These are phyloP conservation scores for Papiliotrema fonsecae DNA, from an alignment of 1,284 basidiomycete genomes.

Conservation along the genomic window DNA sequence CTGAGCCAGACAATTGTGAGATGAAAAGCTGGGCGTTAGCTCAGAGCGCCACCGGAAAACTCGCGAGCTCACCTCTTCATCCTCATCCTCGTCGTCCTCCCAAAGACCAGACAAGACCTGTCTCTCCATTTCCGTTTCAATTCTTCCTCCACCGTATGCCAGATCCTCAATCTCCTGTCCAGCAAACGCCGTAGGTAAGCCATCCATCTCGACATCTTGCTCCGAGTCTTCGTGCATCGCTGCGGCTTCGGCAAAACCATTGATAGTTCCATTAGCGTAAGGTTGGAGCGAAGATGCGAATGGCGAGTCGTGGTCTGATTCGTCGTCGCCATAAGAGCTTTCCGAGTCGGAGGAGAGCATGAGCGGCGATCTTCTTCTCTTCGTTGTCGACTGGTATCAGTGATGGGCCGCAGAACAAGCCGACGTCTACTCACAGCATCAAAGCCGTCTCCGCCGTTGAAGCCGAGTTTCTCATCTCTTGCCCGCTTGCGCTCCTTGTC, in stretches of 20 bases:
- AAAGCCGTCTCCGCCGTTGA: conserved; percentile 7
- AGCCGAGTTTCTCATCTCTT: conserved; percentile 39
- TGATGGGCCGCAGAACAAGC: neutral
- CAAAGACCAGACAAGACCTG: conserved; percentile 20
- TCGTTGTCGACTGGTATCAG: neutral
- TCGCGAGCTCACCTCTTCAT: conserved; percentile 28
- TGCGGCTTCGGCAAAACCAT: neutral
- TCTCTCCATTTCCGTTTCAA: conserved; percentile 26
- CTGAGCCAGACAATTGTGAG: conserved; percentile 39
- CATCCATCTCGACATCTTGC: conserved; percentile 30
- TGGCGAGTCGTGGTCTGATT: conserved; percentile 30
- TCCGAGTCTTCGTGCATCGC: conserved; percentile 2
- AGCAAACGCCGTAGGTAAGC: conserved; percentile 36
- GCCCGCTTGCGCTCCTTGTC: conserved; percentile 35
- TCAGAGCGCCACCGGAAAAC: neutral
- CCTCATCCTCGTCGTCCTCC: conserved; percentile 25
- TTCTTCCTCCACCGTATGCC: conserved; percentile 35
- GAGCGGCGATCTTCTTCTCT: conserved; percentile 14
- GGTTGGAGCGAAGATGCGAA: neutral
- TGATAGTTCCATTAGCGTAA: conserved; percentile 2
- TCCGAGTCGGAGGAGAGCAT: conserved; percentile 29
- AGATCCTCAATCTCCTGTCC: conserved; percentile 46
- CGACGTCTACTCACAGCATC: neutral
- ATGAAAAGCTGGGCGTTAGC: conserved; percentile 28
- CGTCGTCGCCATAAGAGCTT: conserved; percentile 42